Base-by-base conservation (phyloP, 139 green algal species). In the Mychonastes homosphaera region DNA sequence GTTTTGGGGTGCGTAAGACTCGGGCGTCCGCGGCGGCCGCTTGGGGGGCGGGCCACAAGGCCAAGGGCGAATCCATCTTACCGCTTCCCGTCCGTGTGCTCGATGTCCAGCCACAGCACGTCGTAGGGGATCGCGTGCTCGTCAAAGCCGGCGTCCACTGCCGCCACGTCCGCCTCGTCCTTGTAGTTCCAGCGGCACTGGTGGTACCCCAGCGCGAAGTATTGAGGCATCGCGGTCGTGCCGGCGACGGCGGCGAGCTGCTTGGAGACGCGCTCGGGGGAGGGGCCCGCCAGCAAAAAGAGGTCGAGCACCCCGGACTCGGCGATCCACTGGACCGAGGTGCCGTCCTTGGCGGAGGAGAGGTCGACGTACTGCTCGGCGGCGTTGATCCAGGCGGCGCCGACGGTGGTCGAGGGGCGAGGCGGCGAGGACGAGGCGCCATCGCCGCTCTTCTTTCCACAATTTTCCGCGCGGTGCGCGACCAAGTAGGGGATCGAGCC, bases 141-240 rank as follows among this genome's bases (percentile, higher is more conserved):
- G 63, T 96, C 89, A 64, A 96, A 96, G 23, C 79, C 80, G 4
- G 69, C 74, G 64, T 96, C 79, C 33, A 98, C 89, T 56, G 60
- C 33, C 39, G 35, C 40, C 1, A 88, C 79, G 64, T 96, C 88
- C 27, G 69, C 71, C 66, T 92, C 72, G 33, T 90, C 82, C 63
- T 86, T 87, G 78, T 99, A 99, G 80, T 99, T 99, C 93, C 93
- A 99, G 13, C 87, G 74, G 72, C 89, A 97, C 78, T 98, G 92
- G 74, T 99, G 93, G 75, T 98, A 98, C 6, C 80, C 92, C 19
- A 99, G 67, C 1, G 84, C 58, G 52, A 98, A 99, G 10, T 91
- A 65, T 74, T 94, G 93, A 19, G 93, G 93, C 84, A 99, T 73
- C 8, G 82, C 80, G 10, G 88, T 92, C 9, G 79, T 84, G 32